phyloP scores from a whole-genome alignment of 768 basidiomycete species.

The Clitopilus passeckerianus region DNA sequence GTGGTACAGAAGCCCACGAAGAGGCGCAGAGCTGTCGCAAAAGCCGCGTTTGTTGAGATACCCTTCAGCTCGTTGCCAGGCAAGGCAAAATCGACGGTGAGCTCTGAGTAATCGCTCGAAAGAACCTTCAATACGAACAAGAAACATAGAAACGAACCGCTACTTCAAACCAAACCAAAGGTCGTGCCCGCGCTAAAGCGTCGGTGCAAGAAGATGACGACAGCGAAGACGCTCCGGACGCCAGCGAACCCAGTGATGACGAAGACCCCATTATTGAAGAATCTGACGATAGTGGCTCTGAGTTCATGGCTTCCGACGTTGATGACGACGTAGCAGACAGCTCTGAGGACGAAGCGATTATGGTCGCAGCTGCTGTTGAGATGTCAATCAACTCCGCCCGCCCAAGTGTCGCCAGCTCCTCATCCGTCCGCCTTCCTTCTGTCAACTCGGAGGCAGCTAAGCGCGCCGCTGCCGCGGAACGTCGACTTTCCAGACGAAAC shows the following conservation, averaged over 20 bases:
- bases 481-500: conserved; percentile 32
- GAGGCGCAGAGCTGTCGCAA: conserved; percentile 31
- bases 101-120: conserved; percentile 2
- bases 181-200: conserved; percentile 19
- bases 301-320: conserved; percentile 42
- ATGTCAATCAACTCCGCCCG: conserved; percentile 40
- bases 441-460: conserved; percentile 34
- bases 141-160: conserved; percentile 7
- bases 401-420: conserved; percentile 29
- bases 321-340: conserved; percentile 28
- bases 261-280: conserved; percentile 37
- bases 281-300: conserved; percentile 56
- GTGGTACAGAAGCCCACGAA: conserved; percentile 19
- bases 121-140: background rate
- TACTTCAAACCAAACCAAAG: conserved; percentile 28
- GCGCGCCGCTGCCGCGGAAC: conserved; percentile 52
- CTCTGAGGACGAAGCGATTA: conserved; percentile 42
- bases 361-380: conserved; percentile 55
- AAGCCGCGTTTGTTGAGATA: conserved; percentile 29
- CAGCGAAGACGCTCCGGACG: conserved; percentile 17
- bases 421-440: conserved; percentile 25
- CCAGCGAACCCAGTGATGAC: conserved; percentile 33
- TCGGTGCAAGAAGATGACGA: conserved; percentile 19
- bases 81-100: conserved; percentile 19
- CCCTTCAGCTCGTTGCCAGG: conserved; percentile 11